phyloP scores from a whole-genome alignment of 2,329 filamentous ascomycete genomes.

The Scedosporium minutisporum region DNA sequence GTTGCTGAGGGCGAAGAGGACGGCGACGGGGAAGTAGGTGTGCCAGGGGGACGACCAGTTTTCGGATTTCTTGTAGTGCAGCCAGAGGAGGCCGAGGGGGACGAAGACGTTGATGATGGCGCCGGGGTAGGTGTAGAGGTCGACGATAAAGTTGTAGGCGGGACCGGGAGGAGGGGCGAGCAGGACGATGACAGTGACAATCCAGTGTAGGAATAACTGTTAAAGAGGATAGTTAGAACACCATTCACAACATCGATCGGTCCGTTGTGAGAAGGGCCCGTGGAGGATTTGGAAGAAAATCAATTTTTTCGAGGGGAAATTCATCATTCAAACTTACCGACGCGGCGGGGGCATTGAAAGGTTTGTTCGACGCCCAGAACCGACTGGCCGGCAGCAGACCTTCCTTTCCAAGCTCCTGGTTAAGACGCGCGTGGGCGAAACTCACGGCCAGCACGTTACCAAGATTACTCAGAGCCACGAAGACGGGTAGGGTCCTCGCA shows the following conservation, averaged over 20 bases:
- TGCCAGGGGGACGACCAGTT: slow-evolving; percentile 45
- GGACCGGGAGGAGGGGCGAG: slow-evolving; percentile 57
- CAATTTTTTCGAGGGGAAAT: no score
- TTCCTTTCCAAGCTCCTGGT: slow-evolving; percentile 61
- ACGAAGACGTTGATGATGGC: slow-evolving; percentile 46
- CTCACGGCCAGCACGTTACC: slow-evolving; percentile 54
- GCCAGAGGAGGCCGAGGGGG: slow-evolving; percentile 38
- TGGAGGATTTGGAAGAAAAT: neutral
- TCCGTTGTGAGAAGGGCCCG: neutral
- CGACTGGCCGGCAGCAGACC: slow-evolving; percentile 55
- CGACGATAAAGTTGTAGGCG: slow-evolving; percentile 59
- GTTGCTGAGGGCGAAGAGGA: slow-evolving; percentile 41
- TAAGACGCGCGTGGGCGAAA: slow-evolving; percentile 48
- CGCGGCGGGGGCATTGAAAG: slow-evolving; percentile 55
- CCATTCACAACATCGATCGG: neutral
- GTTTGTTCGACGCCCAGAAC: slow-evolving; percentile 61
- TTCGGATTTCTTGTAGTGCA: slow-evolving; percentile 39
- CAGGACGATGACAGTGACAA: slow-evolving; percentile 55
- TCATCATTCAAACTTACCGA: slow-evolving; percentile 23
- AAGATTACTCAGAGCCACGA: slow-evolving; percentile 51
- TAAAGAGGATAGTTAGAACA: neutral
- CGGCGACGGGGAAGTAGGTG: slow-evolving; percentile 34
- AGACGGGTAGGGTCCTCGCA: slow-evolving; percentile 36
- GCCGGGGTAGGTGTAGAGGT: slow-evolving; percentile 43
- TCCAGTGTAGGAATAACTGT: slow-evolving; percentile 53